phyloP scores from a whole-genome alignment of 768 basidiomycete species.

The Podaxis mareebaensis region DNA sequence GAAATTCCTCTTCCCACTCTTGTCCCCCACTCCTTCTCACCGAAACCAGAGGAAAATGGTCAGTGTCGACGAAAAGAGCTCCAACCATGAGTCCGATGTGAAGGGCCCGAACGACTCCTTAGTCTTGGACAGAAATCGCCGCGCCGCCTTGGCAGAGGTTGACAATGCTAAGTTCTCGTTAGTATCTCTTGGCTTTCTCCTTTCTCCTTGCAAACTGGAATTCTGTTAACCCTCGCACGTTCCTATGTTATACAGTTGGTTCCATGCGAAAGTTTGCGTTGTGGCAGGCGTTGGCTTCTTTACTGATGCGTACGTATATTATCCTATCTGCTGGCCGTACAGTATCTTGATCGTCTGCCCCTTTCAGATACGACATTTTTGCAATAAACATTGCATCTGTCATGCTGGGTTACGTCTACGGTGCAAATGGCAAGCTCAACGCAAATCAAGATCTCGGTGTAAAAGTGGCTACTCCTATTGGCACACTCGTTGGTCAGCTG shows the following conservation, averaged over 20 bases:
- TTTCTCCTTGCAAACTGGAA: background rate
- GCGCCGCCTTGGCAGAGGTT: constrained; percentile 81
- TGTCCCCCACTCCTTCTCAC: background rate
- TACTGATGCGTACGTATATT: constrained; percentile 69
- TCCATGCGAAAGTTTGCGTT: constrained; percentile 77
- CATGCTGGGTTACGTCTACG: constrained; percentile 86
- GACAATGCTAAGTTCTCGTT: constrained; percentile 87
- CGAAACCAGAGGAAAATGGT: constrained; percentile 26
- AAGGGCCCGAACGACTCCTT: constrained; percentile 35
- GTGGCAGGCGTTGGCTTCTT: constrained; percentile 87
- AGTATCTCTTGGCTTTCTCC: constrained; percentile 25
- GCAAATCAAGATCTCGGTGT: constrained; percentile 73
- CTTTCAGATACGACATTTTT: constrained; percentile 75
- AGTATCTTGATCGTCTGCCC: background rate
- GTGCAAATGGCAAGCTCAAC: constrained; percentile 43
- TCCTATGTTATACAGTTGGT: constrained; percentile 53
- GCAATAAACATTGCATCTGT: constrained; percentile 83
- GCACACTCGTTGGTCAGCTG: constrained; percentile 74
- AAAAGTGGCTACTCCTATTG: constrained; percentile 77
- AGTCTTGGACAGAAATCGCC: constrained; percentile 67
- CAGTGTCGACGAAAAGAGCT: constrained; percentile 40
- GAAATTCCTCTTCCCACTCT: constrained; percentile 12
- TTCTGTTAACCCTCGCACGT: constrained; percentile 9
- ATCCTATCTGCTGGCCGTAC: background rate
- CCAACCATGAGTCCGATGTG: constrained; percentile 33